Base-by-base conservation (phyloP, 2,329 filamentous ascomycete species). In the Delphinella strobiligena region DNA sequence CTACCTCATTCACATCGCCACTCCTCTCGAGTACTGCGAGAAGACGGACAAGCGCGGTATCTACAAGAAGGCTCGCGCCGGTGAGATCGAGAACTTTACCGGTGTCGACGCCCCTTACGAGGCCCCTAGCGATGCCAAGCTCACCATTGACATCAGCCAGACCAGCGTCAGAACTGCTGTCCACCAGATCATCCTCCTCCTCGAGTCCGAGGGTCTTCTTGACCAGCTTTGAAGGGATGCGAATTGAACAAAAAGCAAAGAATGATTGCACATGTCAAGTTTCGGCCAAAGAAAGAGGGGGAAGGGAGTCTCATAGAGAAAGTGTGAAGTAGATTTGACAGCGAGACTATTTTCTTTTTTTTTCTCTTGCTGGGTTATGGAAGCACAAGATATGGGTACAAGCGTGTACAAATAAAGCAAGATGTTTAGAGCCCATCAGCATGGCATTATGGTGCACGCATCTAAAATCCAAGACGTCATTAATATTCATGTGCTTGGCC, bases 21-120 rank as follows among this genome's bases (percentile, higher is more conserved):
- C 91, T 34, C 78, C 85, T 18, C 78, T 98, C 47, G 88, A 93
- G 67, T 78, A 89, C 68, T 84, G 80, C 59, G 91, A 98, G 74
- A 85, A 84, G 76, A 95, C 86, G 19, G 91, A 98, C 65, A 88
- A 86, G 71, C 75, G 82, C 45, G 91, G 91, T 44, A 80, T 94
- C 57, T 98, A 96, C 65, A 74, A 74, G 49, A 75, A 77, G 60
- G 91, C 91, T 31, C 76, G 91, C 47, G 74, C 71, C 15, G 91
- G 91, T 43, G 83, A 94, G 69, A 93, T 98, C 65, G 91, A 88
- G 77, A 88, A 88, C 48, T 98, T 98, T 74, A 98, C 91, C 5
- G 91, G 91, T 54, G 87, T 98, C 42, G 89, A 96, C 59, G 89
- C 96, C 68, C 88, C 91, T 36, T 98, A 98, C 59, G 91, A 98